phyloP scores from a whole-genome alignment of 2,329 filamentous ascomycete species.

The Microsporum audouinii region DNA sequence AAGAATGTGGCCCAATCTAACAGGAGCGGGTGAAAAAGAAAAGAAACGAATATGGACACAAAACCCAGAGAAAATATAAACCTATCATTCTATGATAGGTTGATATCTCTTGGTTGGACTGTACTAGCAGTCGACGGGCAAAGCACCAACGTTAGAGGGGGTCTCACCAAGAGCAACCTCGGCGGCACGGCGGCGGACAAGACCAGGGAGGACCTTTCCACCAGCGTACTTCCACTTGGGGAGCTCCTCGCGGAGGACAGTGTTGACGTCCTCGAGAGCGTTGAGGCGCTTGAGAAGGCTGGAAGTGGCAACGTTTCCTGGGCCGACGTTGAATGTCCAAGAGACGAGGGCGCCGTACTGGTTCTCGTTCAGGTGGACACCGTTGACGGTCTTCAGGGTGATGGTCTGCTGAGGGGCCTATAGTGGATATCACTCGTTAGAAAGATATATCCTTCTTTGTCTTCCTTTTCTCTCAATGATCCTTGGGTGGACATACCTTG shows the following conservation, averaged over 20 bases:
- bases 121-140: constrained; percentile 11
- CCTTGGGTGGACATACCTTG: constrained; percentile 16
- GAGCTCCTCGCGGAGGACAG: constrained; percentile 36
- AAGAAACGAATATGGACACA: neutral
- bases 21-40: neutral
- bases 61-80: no score
- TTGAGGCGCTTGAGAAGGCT: constrained; percentile 37
- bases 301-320: constrained; percentile 31
- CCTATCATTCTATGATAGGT: no score
- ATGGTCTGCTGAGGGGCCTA: constrained; percentile 31
- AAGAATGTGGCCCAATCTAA: neutral
- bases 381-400: constrained; percentile 24
- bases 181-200: constrained; percentile 34
- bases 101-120: neutral
- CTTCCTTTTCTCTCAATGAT: neutral
- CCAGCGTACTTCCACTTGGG: constrained; percentile 39
- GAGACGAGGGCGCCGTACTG: constrained; percentile 44
- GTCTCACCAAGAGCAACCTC: constrained; percentile 36
- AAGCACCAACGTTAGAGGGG: constrained; percentile 8
- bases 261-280: constrained; percentile 32
- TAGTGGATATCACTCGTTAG: neutral
- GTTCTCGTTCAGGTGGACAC: constrained; percentile 38
- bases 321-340: constrained; percentile 44
- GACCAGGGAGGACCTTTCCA: constrained; percentile 31
- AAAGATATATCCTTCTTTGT: neutral